Conservation (phyloP, 768 basidiomycete species). For the Tephrocybe sp. region DNA sequence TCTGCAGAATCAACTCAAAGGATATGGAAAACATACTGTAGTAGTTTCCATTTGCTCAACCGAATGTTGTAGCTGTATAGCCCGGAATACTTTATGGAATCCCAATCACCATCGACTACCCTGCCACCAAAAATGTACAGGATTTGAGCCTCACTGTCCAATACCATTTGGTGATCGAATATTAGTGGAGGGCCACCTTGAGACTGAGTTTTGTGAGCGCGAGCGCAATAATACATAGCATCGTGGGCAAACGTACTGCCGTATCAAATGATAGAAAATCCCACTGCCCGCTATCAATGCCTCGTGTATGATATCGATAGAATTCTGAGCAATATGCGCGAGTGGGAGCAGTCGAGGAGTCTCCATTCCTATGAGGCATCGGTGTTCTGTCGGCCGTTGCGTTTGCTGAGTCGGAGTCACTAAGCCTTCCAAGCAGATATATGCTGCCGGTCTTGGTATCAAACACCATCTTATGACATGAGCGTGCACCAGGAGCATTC, state of each 20-base stretch:
- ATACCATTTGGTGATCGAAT: conserved; percentile 80
- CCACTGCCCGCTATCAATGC: conserved; percentile 65
- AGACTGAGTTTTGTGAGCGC: conserved; percentile 32
- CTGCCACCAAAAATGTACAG: conserved; percentile 78
- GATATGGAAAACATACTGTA: conserved; percentile 49
- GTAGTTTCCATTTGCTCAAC: conserved; percentile 60
- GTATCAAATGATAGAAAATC: conserved; percentile 67
- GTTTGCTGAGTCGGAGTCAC: conserved; percentile 47
- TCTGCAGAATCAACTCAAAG: neutral
- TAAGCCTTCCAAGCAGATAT: conserved; percentile 69
- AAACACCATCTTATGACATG: conserved; percentile 83
- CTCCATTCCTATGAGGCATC: conserved; percentile 9
- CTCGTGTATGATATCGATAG: conserved; percentile 70
- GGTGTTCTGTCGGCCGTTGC: conserved; percentile 21
- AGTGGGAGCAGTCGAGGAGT: conserved; percentile 12
- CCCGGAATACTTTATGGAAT: conserved; percentile 60
- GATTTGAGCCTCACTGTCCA: conserved; percentile 68
- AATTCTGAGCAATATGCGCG: conserved; percentile 61
- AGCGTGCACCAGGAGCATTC: conserved; percentile 68
- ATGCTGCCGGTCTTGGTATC: conserved; percentile 68
- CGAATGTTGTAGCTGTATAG: conserved; percentile 71
- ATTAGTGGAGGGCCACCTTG: conserved; percentile 70
- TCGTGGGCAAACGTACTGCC: conserved; percentile 38
- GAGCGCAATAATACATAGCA: neutral
- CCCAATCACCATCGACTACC: conserved; percentile 64